These are phyloP conservation scores for Cladorrhinum sp. DNA, from an alignment of 2,329 filamentous ascomycete genomes.

Conservation along the genomic window DNA sequence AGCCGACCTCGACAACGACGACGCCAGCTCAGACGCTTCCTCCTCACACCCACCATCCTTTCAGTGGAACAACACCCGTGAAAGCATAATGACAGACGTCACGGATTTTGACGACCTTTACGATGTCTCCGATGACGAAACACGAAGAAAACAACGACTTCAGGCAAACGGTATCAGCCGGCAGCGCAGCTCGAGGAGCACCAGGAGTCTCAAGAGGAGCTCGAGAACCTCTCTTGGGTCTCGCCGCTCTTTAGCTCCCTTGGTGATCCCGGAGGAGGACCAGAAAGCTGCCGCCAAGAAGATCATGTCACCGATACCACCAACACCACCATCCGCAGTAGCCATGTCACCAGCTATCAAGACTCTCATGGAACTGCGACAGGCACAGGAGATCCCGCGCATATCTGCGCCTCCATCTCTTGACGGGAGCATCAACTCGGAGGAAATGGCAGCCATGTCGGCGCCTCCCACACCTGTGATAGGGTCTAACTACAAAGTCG, in stretches of 20 bases:
- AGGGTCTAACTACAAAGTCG: slow-evolving; percentile 52
- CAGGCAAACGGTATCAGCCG: slow-evolving; percentile 39
- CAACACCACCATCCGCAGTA: slow-evolving; percentile 64
- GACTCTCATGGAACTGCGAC: slow-evolving; percentile 64
- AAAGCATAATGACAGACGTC: slow-evolving; percentile 60
- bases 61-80: slow-evolving; percentile 55
- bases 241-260: slow-evolving; percentile 42
- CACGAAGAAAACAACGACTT: slow-evolving; percentile 44
- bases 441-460: slow-evolving; percentile 79
- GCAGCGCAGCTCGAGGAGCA: slow-evolving; percentile 30
- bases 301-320: slow-evolving; percentile 57
- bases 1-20: slow-evolving; percentile 41
- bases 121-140: slow-evolving; percentile 78
- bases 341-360: slow-evolving; percentile 74
- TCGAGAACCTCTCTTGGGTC: slow-evolving; percentile 38
- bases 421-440: slow-evolving; percentile 83
- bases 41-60: slow-evolving; percentile 56
- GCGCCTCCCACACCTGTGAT: slow-evolving; percentile 81
- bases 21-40: slow-evolving; percentile 37
- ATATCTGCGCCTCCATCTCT: slow-evolving; percentile 81
- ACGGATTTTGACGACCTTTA: slow-evolving; percentile 86
- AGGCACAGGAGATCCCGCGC: slow-evolving; percentile 64
- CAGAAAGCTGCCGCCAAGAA: slow-evolving; percentile 43
- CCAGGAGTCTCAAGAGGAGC: slow-evolving; percentile 41
- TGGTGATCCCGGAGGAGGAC: slow-evolving; percentile 50